These are phyloP conservation scores for Clathrus columnatus DNA, from an alignment of 768 basidiomycete genomes.

Conservation along the genomic window DNA sequence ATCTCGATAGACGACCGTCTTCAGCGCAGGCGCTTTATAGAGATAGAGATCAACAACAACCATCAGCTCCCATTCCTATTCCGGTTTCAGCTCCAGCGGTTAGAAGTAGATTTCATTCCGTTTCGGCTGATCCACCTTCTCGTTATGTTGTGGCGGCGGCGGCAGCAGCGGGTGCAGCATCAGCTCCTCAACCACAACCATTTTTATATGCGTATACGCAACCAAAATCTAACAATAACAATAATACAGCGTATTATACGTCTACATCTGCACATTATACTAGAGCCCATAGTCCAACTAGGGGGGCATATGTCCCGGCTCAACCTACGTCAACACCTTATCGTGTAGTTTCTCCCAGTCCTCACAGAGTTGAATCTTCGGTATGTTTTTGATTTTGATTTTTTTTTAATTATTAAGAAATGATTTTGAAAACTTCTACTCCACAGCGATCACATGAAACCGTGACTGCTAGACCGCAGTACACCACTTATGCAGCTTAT, in stretches of 20 bases:
- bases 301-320: not conserved
- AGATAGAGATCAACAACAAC: not conserved
- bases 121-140: not conserved
- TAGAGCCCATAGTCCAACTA: not conserved
- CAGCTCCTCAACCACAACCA: not conserved
- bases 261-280: not conserved
- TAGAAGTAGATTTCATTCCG: not conserved
- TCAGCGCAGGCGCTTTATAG: slow-evolving; percentile 10
- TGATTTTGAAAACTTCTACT: not conserved
- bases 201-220: slow-evolving; percentile 1
- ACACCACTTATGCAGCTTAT: slow-evolving; percentile 1
- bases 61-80: too few relatives aligned
- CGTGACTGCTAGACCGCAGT: not conserved
- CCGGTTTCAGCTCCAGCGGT: too few relatives aligned
- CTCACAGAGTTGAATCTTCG: slow-evolving; percentile 1
- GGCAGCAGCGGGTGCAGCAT: too few relatives aligned
- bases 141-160: too few relatives aligned
- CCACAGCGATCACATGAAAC: slow-evolving; percentile 1
- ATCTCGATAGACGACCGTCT: slow-evolving; percentile 5
- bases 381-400: too few relatives aligned
- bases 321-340: not conserved
- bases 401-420: too few relatives aligned
- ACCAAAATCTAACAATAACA: not conserved
- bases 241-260: slow-evolving; percentile 2
- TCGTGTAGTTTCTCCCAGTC: not conserved